These are phyloP conservation scores for Tympanopsis confertula DNA, from an alignment of 2,329 filamentous ascomycete species.

Conservation along the genomic window DNA sequence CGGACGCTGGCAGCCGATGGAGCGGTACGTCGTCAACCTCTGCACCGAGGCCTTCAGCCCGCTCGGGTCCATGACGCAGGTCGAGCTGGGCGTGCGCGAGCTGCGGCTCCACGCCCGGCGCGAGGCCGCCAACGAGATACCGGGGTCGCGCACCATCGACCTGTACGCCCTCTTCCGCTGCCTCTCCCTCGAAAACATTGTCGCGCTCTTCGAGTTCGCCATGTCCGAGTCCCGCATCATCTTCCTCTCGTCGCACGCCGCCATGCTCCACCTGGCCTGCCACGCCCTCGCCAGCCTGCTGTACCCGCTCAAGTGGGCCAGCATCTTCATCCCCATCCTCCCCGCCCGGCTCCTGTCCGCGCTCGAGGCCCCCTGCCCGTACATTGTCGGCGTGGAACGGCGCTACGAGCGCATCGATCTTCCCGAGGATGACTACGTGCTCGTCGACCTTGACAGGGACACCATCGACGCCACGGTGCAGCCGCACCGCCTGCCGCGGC, in stretches of 20 bases:
- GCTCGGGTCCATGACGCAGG: slow-evolving; percentile 85
- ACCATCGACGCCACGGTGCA: slow-evolving; percentile 73
- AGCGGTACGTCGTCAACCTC: slow-evolving; percentile 91
- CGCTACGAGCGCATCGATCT: slow-evolving; percentile 77
- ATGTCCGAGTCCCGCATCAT: slow-evolving; percentile 91
- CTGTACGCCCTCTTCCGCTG: slow-evolving; percentile 86
- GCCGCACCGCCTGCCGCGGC: slow-evolving; percentile 71
- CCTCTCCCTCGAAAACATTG: slow-evolving; percentile 81
- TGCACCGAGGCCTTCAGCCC: slow-evolving; percentile 92
- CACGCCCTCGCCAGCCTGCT: slow-evolving; percentile 75
- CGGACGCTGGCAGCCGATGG: slow-evolving; percentile 89
- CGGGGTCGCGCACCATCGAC: slow-evolving; percentile 81
- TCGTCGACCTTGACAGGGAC: slow-evolving; percentile 87
- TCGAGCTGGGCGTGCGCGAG: slow-evolving; percentile 82
- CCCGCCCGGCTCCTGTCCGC: slow-evolving; percentile 80
- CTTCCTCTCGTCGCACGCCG: slow-evolving; percentile 84
- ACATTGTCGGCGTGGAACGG: slow-evolving; percentile 90
- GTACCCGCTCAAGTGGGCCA: slow-evolving; percentile 85
- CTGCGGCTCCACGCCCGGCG: slow-evolving; percentile 84
- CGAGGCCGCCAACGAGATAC: slow-evolving; percentile 85
- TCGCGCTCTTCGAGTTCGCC: slow-evolving; percentile 85
- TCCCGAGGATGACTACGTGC: slow-evolving; percentile 87
- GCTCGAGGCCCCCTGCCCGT: slow-evolving; percentile 87
- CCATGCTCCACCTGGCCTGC: slow-evolving; percentile 89
- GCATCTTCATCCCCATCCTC: slow-evolving; percentile 84